Evolutionary conservation across 331 rosid genomes (phyloP).

Genomic region (Malus hybrid): DNA sequence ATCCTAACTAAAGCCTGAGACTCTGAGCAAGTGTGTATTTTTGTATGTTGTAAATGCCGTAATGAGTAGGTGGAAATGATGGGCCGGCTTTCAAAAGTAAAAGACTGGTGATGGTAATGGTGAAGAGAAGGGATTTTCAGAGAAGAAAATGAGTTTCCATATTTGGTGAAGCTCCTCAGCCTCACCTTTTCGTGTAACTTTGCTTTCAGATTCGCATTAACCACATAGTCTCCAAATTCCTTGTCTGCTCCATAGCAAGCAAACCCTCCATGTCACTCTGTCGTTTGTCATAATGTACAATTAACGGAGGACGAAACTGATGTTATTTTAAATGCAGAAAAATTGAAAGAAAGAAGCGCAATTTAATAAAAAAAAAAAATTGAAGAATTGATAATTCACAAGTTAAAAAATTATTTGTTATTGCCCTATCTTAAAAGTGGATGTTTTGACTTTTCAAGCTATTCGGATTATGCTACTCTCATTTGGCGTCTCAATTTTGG

Average conservation of each 20-base stretch:
- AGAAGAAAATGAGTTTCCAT: conserved; percentile 12
- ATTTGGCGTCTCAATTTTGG: no score
- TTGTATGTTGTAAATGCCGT: neutral
- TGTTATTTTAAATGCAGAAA: neutral
- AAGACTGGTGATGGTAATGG: neutral
- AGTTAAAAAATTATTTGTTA: no score
- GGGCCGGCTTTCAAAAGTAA: neutral
- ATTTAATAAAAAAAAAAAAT: no score
- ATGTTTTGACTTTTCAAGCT: no score
- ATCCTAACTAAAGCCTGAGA: neutral
- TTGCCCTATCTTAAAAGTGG: neutral
- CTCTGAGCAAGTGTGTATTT: neutral
- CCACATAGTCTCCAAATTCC: conserved; percentile 7
- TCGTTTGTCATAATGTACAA: neutral
- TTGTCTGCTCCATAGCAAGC: neutral
- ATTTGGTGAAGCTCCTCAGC: conserved; percentile 19
- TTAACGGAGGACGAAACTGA: no score
- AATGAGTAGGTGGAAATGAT: neutral
- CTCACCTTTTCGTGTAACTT: conserved; percentile 14
- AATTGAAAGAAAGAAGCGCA: no score
- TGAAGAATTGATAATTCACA: no score
- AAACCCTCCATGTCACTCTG: neutral
- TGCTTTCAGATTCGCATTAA: conserved; percentile 8
- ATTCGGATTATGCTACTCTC: neutral
- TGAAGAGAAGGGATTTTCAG: neutral